Evolutionary conservation across 2,329 filamentous ascomycete genomes (phyloP).

Genomic region (Verticillium dahliae): DNA sequence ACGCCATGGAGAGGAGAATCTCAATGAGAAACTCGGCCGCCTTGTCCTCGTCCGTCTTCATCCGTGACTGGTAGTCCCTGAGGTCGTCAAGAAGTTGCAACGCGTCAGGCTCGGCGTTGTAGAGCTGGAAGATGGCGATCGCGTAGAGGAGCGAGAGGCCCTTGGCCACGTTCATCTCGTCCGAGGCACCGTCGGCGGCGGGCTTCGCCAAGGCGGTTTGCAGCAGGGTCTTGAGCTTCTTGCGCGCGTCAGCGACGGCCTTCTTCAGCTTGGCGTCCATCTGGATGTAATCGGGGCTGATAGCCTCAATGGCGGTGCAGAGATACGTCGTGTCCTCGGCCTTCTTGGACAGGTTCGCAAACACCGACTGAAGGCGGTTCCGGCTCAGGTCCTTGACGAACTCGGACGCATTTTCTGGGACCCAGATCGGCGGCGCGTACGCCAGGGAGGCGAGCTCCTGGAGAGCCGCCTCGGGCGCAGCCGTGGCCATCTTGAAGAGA

Average conservation of each 20-base stretch:
- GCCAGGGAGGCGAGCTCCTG: constrained; percentile 48
- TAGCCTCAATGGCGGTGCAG: constrained; percentile 46
- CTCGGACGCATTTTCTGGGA: constrained; percentile 10
- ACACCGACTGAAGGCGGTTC: constrained; percentile 50
- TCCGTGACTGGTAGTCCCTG: constrained; percentile 65
- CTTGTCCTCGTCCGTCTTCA: constrained; percentile 49
- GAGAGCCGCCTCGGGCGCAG: constrained; percentile 30
- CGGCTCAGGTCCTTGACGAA: constrained; percentile 43
- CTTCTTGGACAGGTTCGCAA: constrained; percentile 50
- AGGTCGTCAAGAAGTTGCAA: constrained; percentile 77
- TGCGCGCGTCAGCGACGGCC: constrained; percentile 44
- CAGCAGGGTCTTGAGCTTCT: constrained; percentile 45
- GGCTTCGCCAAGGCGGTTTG: constrained; percentile 25
- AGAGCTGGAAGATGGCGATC: constrained; percentile 79
- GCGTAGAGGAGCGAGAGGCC: constrained; percentile 78
- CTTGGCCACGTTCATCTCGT: constrained; percentile 38
- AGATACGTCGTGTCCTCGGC: constrained; percentile 46
- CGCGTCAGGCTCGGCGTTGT: constrained; percentile 83
- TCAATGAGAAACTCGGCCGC: constrained; percentile 71
- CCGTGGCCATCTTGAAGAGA: constrained; percentile 43
- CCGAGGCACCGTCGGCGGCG: constrained; percentile 17
- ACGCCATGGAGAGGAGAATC: constrained; percentile 82
- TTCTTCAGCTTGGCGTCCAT: constrained; percentile 51
- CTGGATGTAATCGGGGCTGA: constrained; percentile 42
- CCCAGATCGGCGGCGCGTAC: constrained; percentile 39